phyloP scores from a whole-genome alignment of 106 monocot genomes.

The Dendrobium officinale region DNA sequence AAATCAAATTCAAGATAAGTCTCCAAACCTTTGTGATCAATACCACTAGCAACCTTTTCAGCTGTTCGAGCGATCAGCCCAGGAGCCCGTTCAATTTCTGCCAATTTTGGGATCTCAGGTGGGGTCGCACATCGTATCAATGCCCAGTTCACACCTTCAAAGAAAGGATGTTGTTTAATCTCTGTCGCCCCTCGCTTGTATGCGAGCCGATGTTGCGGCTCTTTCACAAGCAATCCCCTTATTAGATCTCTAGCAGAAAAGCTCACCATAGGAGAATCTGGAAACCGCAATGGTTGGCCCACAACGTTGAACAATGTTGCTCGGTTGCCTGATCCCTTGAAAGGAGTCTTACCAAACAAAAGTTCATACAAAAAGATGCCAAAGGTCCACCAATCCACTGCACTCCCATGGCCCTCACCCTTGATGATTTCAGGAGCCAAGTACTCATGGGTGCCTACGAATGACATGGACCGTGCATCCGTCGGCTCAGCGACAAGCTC shows the following conservation, averaged over 20 bases:
- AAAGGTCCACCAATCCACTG: slow-evolving; percentile 53
- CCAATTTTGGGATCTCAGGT: slow-evolving; percentile 34
- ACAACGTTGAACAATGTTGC: slow-evolving; percentile 52
- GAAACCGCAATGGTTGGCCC: slow-evolving; percentile 41
- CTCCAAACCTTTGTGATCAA: slow-evolving; percentile 26
- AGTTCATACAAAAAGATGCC: slow-evolving; percentile 55
- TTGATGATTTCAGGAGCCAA: slow-evolving; percentile 53
- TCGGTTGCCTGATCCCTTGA: slow-evolving; percentile 43
- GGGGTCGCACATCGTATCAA: slow-evolving; percentile 50
- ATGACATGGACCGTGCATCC: slow-evolving; percentile 48
- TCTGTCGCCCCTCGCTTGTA: slow-evolving; percentile 41
- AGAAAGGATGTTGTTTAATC: slow-evolving; percentile 49
- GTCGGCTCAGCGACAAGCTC: slow-evolving; percentile 47
- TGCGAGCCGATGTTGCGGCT: slow-evolving; percentile 44
- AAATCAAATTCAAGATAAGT: slow-evolving; percentile 51
- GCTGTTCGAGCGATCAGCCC: slow-evolving; percentile 12
- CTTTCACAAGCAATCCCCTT: slow-evolving; percentile 42
- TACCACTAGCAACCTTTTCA: slow-evolving; percentile 8
- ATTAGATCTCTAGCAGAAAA: slow-evolving; percentile 39
- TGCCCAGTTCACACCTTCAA: slow-evolving; percentile 48
- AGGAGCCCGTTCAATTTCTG: slow-evolving; percentile 16
- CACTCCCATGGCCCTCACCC: slow-evolving; percentile 48
- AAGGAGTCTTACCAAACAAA: slow-evolving; percentile 45
- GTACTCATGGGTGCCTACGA: slow-evolving; percentile 52
- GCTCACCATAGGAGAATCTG: slow-evolving; percentile 34